Evolutionary conservation across 2,329 filamentous ascomycete species (phyloP).

Genomic region (Pyrenophora seminiperda): DNA sequence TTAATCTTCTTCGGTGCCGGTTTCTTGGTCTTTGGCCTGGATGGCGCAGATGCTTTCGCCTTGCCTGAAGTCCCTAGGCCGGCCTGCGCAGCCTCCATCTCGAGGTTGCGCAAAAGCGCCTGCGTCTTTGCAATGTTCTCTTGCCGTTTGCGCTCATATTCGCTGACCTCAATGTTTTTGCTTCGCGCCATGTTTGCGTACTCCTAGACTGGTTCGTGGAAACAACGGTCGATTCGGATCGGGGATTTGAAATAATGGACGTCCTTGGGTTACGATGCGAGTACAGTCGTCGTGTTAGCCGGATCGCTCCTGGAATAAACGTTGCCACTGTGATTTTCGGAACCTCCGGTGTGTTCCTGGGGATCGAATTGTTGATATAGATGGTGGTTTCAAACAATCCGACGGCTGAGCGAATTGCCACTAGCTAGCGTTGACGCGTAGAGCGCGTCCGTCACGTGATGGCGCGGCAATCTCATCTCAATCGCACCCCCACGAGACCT

Average conservation of each 20-base stretch:
- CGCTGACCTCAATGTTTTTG: conserved; percentile 67
- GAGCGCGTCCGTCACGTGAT: conserved; percentile 26
- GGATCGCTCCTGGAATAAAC: background rate
- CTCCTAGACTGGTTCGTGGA: background rate
- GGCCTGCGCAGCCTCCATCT: conserved; percentile 68
- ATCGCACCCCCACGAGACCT: too few relatives aligned
- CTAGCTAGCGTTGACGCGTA: conserved; percentile 25
- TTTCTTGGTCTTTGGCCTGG: conserved; percentile 50
- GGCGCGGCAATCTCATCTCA: background rate
- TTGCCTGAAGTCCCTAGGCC: conserved; percentile 67
- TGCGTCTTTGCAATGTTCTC: conserved; percentile 89
- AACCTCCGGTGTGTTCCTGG: conserved; percentile 12
- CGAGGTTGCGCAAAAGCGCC: conserved; percentile 78
- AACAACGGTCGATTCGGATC: background rate
- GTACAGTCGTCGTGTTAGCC: background rate
- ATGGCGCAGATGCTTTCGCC: conserved; percentile 54
- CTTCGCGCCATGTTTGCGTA: conserved; percentile 38
- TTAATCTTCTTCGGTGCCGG: conserved; percentile 60
- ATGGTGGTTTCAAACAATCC: background rate
- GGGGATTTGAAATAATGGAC: background rate
- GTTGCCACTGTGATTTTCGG: conserved; percentile 3
- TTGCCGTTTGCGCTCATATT: conserved; percentile 82
- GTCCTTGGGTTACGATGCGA: conserved; percentile 5
- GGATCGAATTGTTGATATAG: conserved; percentile 6
- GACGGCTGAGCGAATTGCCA: conserved; percentile 11